These are phyloP conservation scores for Tanacetum coccineum DNA, from an alignment of 129 eudicot genomes.

Conservation along the genomic window DNA sequence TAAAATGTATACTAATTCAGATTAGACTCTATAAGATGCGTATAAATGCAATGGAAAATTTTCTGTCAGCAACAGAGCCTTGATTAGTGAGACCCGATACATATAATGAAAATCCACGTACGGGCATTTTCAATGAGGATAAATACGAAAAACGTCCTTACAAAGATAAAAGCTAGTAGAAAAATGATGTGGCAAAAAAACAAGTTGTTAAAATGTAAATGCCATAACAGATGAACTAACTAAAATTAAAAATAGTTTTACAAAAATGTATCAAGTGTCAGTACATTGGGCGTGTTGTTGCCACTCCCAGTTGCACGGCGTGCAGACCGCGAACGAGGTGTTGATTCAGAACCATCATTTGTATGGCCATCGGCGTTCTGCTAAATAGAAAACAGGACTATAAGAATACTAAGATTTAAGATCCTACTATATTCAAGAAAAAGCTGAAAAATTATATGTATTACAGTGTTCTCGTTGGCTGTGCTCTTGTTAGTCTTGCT, in stretches of 20 bases:
- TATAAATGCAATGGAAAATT: no score
- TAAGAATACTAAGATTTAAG: slow-evolving; percentile 1
- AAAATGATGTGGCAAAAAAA: not conserved
- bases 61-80: no score
- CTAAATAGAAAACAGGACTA: slow-evolving; percentile 20
- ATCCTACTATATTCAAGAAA: not conserved
- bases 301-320: slow-evolving; percentile 23
- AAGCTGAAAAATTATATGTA: slow-evolving; percentile 14
- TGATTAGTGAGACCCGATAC: no score
- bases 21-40: no score
- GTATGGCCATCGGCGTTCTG: slow-evolving; percentile 18
- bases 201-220: no score
- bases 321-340: slow-evolving; percentile 20
- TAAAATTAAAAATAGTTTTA: not conserved
- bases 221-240: no score
- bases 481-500: slow-evolving; percentile 18
- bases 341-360: slow-evolving; percentile 20
- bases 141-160: no score
- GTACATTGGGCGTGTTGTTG: slow-evolving; percentile 25
- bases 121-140: no score
- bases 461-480: slow-evolving; percentile 22
- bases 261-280: not conserved
- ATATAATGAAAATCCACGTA: no score
- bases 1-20: no score
- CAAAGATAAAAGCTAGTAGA: not conserved